phyloP scores from a whole-genome alignment of 345 rosid genomes.

The Bretschneidera sinensis region DNA sequence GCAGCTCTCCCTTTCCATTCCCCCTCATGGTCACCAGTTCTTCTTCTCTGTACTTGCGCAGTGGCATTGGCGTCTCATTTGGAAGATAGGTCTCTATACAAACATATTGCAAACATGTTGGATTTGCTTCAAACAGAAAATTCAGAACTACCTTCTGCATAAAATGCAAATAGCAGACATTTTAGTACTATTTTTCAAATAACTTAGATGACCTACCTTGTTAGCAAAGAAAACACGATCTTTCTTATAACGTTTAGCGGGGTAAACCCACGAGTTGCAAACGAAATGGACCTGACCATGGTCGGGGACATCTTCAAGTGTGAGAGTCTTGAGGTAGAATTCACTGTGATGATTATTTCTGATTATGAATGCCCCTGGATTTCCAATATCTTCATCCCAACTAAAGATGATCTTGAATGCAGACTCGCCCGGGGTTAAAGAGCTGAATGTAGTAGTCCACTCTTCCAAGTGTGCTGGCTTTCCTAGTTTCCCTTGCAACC shows the following conservation, averaged over 20 bases:
- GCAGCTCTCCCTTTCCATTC: conserved; percentile 56
- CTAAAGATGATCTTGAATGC: conserved; percentile 47
- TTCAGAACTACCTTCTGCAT: no score
- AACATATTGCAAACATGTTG: neutral
- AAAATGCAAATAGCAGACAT: neutral
- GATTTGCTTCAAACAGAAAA: no score
- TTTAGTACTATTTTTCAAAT: neutral
- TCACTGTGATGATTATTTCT: conserved; percentile 55
- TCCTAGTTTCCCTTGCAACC: conserved; percentile 50
- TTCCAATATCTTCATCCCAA: conserved; percentile 49
- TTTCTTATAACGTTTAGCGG: conserved; percentile 36
- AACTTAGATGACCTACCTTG: conserved; percentile 33
- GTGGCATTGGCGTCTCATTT: conserved; percentile 47
- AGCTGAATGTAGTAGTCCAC: conserved; percentile 29
- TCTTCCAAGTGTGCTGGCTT: conserved; percentile 50
- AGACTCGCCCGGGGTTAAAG: conserved; percentile 42
- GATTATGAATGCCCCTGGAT: conserved; percentile 65
- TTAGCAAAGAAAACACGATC: conserved; percentile 78
- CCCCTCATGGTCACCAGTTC: conserved; percentile 69
- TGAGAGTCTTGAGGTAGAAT: conserved; percentile 64
- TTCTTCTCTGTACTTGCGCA: conserved; percentile 54
- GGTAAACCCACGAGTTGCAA: conserved; percentile 92
- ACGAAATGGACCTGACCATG: conserved; percentile 60
- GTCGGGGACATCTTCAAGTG: conserved; percentile 68
- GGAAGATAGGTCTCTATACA: conserved; percentile 78